Conservation (phyloP, 441 rosid species). For the Adansonia gregorii region DNA sequence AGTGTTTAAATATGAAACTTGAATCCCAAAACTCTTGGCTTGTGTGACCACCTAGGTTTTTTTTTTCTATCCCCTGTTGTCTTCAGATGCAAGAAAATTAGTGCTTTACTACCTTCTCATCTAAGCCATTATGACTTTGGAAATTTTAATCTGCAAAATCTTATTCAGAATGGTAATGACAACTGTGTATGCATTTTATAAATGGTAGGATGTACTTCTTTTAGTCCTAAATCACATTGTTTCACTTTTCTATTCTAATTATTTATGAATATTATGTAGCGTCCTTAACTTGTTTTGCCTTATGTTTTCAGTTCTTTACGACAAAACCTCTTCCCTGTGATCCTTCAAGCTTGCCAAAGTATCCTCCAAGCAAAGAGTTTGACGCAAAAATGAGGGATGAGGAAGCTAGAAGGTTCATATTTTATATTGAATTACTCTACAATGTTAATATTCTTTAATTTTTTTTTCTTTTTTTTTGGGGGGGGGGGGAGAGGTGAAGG, state of each 20-base stretch:
- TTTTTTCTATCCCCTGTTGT: not conserved
- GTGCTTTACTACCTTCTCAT: not conserved
- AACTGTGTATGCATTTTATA: not conserved
- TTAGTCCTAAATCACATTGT: constrained; percentile 1
- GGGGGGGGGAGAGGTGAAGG: not conserved
- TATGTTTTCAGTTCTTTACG: constrained; percentile 67
- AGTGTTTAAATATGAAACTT: not conserved
- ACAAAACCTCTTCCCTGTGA: constrained; percentile 84
- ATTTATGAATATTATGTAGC: not conserved
- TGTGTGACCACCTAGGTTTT: not conserved
- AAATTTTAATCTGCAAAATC: not conserved
- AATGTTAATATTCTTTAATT: not conserved
- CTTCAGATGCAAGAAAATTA: not conserved
- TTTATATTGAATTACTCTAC: not conserved
- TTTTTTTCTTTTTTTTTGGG: not conserved
- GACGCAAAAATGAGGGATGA: constrained; percentile 94
- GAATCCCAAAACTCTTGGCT: not conserved
- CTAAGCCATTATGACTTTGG: not conserved
- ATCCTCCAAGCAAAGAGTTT: constrained; percentile 97
- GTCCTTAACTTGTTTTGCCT: constrained; percentile 28
- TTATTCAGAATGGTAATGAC: not conserved
- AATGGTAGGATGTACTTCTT: constrained; percentile 12
- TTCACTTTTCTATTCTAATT: not conserved
- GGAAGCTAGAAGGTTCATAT: constrained; percentile 81
- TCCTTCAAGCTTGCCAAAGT: constrained; percentile 90